phyloP scores from a whole-genome alignment of 805 yeast species.

The Lachancea dasiensis region DNA sequence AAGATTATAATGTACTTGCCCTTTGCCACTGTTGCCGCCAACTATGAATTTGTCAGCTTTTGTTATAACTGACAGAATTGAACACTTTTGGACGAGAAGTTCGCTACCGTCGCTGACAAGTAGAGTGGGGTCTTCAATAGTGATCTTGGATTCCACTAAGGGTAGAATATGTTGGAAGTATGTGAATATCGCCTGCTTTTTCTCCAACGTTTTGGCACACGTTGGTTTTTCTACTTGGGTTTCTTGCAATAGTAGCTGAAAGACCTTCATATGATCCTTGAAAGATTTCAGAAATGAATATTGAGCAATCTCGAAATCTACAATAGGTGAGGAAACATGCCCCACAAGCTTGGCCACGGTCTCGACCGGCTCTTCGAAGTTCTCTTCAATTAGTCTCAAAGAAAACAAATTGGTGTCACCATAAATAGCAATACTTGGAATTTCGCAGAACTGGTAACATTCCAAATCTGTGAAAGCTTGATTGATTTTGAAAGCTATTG shows the following conservation, averaged over 20 bases:
- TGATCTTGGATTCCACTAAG: conserved; percentile 31
- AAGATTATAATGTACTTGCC: conserved; percentile 18
- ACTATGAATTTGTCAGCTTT: conserved; percentile 19
- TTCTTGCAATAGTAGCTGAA: conserved; percentile 16
- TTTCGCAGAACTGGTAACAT: conserved; percentile 26
- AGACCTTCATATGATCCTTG: conserved; percentile 24
- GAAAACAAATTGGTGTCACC: conserved; percentile 37
- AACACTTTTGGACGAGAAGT: conserved; percentile 28
- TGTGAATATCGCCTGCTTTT: conserved; percentile 10
- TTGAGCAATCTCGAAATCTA: conserved; percentile 40
- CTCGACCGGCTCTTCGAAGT: conserved; percentile 19
- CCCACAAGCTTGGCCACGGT: conserved; percentile 35
- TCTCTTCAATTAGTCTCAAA: conserved; percentile 29
- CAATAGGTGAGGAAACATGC: conserved; percentile 38
- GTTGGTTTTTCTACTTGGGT: conserved; percentile 11
- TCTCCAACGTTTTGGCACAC: conserved; percentile 5
- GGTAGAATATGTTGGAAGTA: conserved; percentile 32
- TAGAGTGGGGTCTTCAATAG: conserved; percentile 36
- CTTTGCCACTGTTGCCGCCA: conserved; percentile 6
- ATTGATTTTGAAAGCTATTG: conserved; percentile 30
- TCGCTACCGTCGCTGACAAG: conserved; percentile 30
- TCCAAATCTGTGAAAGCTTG: conserved; percentile 12
- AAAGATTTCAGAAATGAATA: conserved; percentile 34
- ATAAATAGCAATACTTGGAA: conserved; percentile 36
- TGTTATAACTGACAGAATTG: conserved; percentile 22